Conservation (phyloP, 305 asterid species). For the Solanum hybrid region DNA sequence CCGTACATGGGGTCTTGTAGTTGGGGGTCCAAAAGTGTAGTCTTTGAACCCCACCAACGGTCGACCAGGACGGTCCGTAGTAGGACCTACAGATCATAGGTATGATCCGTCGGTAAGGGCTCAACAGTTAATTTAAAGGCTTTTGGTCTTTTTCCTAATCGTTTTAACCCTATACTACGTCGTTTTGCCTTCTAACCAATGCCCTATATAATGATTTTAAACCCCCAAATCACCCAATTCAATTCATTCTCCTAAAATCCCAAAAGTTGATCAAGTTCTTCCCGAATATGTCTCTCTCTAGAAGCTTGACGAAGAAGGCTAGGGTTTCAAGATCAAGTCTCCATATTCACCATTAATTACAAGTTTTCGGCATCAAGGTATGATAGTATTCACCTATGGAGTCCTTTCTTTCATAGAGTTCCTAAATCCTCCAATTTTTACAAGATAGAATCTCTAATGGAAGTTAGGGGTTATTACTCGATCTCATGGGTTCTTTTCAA, state of each 20-base stretch:
- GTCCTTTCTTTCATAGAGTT: neutral
- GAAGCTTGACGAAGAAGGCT: neutral
- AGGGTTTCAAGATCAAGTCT: neutral
- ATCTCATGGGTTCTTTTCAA: neutral
- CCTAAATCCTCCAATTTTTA: neutral
- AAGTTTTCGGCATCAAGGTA: neutral
- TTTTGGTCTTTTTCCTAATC: neutral
- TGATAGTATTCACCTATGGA: neutral
- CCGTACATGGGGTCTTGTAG: neutral
- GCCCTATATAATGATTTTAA: neutral
- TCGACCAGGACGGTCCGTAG: neutral
- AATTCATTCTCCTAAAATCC: neutral
- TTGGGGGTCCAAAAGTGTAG: neutral
- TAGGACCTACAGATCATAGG: neutral
- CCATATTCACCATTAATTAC: neutral
- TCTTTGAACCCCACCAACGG: neutral
- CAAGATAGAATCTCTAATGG: neutral
- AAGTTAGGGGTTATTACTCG: neutral
- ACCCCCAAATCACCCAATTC: neutral
- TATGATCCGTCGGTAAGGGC: neutral
- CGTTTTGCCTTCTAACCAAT: neutral
- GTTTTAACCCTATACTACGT: neutral
- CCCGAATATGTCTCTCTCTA: neutral
- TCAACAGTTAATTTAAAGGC: too few relatives aligned
- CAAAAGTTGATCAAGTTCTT: too few relatives aligned